Conservation (phyloP, 2,329 filamentous ascomycete genomes). For the Cadophora gregata region DNA sequence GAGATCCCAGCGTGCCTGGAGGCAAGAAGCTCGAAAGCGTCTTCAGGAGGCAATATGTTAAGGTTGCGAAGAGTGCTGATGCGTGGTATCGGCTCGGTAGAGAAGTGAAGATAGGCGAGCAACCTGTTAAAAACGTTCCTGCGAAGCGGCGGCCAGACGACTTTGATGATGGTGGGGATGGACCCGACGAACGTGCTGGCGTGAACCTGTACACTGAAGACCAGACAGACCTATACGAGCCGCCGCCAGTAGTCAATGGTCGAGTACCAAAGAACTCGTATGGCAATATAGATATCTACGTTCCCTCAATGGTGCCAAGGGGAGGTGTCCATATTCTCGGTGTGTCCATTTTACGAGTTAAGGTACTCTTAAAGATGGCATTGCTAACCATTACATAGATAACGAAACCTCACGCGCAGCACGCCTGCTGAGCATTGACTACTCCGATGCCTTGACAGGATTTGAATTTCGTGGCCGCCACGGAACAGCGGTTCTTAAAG, state of each 20-base stretch:
- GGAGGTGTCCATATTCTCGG: constrained; percentile 79
- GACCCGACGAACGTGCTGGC: constrained; percentile 54
- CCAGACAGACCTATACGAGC: constrained; percentile 75
- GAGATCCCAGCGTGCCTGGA: constrained; percentile 49
- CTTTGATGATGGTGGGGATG: constrained; percentile 44
- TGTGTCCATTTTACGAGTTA: constrained; percentile 38
- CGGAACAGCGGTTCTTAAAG: constrained; percentile 82
- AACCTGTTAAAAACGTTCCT: constrained; percentile 78
- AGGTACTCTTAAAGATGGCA: constrained; percentile 47
- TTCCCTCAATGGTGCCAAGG: constrained; percentile 85
- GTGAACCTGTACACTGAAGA: constrained; percentile 65
- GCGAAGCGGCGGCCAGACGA: constrained; percentile 50
- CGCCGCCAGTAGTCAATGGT: constrained; percentile 78
- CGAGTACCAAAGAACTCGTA: constrained; percentile 88
- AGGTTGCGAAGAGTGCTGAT: constrained; percentile 76
- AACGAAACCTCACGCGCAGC: constrained; percentile 73
- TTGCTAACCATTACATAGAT: constrained; percentile 47
- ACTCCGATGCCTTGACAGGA: constrained; percentile 86
- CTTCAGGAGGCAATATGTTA: constrained; percentile 82
- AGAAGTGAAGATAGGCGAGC: constrained; percentile 77
- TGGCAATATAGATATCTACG: constrained; percentile 92
- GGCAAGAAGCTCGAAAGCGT: constrained; percentile 69
- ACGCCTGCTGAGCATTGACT: constrained; percentile 78
- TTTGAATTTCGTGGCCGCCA: constrained; percentile 87
- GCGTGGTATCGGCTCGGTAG: constrained; percentile 91